Evolutionary conservation across 106 monocot genomes (phyloP), one percentile per base, ranked within the genome.

Genomic region (Hemerocallis citrina): DNA sequence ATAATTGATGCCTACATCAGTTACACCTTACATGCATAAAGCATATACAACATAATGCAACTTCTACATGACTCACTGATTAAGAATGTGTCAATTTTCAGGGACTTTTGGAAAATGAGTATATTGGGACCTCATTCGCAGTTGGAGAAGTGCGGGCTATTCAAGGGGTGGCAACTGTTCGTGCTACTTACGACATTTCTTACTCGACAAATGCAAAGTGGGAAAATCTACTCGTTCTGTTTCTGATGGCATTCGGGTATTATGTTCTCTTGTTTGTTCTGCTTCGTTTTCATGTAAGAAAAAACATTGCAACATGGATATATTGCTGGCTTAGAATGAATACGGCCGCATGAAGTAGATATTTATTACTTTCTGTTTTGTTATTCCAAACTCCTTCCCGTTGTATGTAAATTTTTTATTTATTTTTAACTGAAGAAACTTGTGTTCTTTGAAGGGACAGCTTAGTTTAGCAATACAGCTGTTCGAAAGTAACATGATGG

Each of bases 41-140:
- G 14, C 14, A 24, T 3, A 4, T 29, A 3, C 28, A 4, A 13
- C 5, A 11, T 22, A 0, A 22, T 1, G 22, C 49, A 49, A 24
- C 7, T 15, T 52, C 31, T 4, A 16, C 4, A 32, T 6, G 1
- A 3, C 23, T 31, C 31, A 54, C 14, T 1, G 4, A 52, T 15
- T 52, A 5, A 27, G 27, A 9, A 57, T 4, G 36, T 34, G 21
- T 57, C 1, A 22, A 35, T 44, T 7, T 67, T 48, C 75, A 98
- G 96, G 96, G 96, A 8, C 84, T 98, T 12, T 28, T 98, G 29
- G 91, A 98, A 62, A 98, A 98, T 42, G 96, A 98, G 52, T 91
- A 91, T 47, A 66, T 98, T 0, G 91, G 79, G 35, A 86, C 82
- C 3, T 74, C 80, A 19, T 96, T 77, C 66, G 81, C 95, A 3